These are phyloP conservation scores for Cavenderia fasciculata DNA, from an alignment of 78 protist species.

Conservation along the genomic window DNA sequence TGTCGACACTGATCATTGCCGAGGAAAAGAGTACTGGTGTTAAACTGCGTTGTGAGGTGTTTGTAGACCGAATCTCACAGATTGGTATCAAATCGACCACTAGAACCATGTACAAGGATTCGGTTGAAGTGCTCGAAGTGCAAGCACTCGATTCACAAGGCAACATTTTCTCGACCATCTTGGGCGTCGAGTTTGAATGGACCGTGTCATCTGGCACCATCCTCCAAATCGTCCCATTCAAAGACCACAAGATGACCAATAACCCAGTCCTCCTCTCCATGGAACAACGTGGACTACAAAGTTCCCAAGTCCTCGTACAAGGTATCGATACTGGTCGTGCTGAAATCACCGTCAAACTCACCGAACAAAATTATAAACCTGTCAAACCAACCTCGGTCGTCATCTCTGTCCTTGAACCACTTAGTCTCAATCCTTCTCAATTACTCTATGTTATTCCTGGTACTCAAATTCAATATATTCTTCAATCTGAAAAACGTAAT, in stretches of 20 bases:
- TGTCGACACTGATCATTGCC: conserved; percentile 65
- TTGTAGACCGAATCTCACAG: conserved; percentile 74
- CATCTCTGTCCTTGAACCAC: conserved; percentile 78
- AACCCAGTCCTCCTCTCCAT: conserved; percentile 12
- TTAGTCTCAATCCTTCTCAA: conserved; percentile 62
- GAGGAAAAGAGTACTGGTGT: conserved; percentile 60
- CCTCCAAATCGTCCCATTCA: conserved; percentile 77
- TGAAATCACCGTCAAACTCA: conserved; percentile 29
- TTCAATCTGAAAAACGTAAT: conserved; percentile 55
- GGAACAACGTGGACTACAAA: conserved; percentile 67
- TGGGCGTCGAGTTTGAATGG: conserved; percentile 83
- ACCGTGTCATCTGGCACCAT: conserved; percentile 27
- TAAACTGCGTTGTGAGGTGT: conserved; percentile 80
- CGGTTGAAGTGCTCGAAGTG: conserved; percentile 53
- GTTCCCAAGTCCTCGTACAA: conserved; percentile 66
- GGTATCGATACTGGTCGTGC: conserved; percentile 81
- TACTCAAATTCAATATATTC: conserved; percentile 68
- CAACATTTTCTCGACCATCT: conserved; percentile 69
- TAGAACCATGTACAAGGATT: conserved; percentile 76
- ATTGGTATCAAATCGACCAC: conserved; percentile 79
- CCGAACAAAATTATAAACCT: conserved; percentile 2
- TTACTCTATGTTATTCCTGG: conserved; percentile 69
- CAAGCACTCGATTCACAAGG: conserved; percentile 77
- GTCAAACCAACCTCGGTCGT: conserved; percentile 33
- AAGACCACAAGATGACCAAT: conserved; percentile 31